A percentile compares a stretch with the other conserved stretches of the same genome.
phyloP scores from a whole-genome alignment of 306 rosid species.

The Vigna angularis region DNA sequence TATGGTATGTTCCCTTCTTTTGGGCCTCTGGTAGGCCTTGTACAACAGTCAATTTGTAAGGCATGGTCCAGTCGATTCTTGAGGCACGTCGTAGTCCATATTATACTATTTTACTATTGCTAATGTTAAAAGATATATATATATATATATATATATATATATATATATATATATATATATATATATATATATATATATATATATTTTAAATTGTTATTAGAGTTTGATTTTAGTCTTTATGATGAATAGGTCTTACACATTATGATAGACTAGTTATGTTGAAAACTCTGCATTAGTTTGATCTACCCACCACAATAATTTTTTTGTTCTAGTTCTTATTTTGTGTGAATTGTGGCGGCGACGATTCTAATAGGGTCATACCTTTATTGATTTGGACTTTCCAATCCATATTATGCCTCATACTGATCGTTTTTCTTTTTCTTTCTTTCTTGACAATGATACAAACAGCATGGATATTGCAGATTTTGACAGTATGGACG shows the following conservation, averaged over 20 bases:
- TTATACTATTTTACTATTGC: neutral
- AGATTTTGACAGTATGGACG: conserved; percentile 84
- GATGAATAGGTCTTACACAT: neutral
- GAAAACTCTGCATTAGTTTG: conserved; percentile 37
- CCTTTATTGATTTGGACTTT: conserved; percentile 4
- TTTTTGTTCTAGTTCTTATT: neutral
- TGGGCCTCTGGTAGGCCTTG: conserved; percentile 32
- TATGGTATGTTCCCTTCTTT: neutral
- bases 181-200: too few species aligned
- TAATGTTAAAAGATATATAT: neutral
- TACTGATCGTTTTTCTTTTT: conserved; percentile 11
- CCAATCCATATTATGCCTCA: neutral
- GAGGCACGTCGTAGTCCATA: conserved; percentile 18
- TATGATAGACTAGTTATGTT: conserved; percentile 27
- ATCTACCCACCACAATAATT: conserved; percentile 1
- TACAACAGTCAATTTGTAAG: conserved; percentile 33
- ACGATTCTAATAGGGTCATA: neutral
- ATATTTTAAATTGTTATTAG: neutral
- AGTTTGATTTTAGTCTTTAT: neutral
- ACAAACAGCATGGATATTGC: conserved; percentile 80
- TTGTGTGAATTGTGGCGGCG: neutral
- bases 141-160: too few species aligned
- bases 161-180: too few species aligned
- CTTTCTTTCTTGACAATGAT: conserved; percentile 17
- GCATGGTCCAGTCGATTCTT: conserved; percentile 36